Conservation (phyloP, 768 basidiomycete species). For the Russula dissimulans region DNA sequence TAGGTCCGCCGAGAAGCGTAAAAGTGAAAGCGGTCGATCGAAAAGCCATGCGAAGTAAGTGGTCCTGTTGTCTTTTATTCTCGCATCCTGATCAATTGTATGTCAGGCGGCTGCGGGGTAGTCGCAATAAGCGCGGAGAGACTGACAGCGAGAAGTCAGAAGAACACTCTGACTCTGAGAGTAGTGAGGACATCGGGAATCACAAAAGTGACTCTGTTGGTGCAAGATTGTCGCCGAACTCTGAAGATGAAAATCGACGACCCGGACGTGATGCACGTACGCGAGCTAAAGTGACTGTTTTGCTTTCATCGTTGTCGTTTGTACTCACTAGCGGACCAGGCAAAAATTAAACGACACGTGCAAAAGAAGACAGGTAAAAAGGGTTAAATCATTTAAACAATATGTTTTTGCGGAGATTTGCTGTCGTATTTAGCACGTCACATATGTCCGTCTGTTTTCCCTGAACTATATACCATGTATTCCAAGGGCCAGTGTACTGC, state of each 20-base stretch:
- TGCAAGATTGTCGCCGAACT: conserved; percentile 11
- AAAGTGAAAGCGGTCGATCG: conserved; percentile 36
- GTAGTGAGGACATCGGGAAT: conserved; percentile 18
- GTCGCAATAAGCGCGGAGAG: conserved; percentile 23
- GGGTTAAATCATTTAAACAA: neutral
- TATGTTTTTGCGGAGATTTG: neutral
- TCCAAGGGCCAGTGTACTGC: neutral
- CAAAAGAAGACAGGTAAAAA: conserved; percentile 17
- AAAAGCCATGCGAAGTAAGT: conserved; percentile 45
- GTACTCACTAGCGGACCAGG: conserved; percentile 12
- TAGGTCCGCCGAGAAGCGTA: conserved; percentile 48
- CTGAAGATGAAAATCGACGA: conserved; percentile 21
- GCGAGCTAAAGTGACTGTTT: conserved; percentile 26
- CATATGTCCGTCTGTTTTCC: neutral
- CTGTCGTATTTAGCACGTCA: neutral
- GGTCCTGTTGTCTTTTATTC: neutral
- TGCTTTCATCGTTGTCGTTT: neutral
- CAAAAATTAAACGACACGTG: conserved; percentile 26
- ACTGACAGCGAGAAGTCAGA: conserved; percentile 25
- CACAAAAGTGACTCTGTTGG: neutral
- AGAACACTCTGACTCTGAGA: conserved; percentile 15
- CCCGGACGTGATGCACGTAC: conserved; percentile 27
- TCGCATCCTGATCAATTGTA: neutral
- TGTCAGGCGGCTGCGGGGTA: conserved; percentile 21
- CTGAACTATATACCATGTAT: neutral